phyloP scores from a whole-genome alignment of 768 basidiomycete species.

The Lactarius tabidus region DNA sequence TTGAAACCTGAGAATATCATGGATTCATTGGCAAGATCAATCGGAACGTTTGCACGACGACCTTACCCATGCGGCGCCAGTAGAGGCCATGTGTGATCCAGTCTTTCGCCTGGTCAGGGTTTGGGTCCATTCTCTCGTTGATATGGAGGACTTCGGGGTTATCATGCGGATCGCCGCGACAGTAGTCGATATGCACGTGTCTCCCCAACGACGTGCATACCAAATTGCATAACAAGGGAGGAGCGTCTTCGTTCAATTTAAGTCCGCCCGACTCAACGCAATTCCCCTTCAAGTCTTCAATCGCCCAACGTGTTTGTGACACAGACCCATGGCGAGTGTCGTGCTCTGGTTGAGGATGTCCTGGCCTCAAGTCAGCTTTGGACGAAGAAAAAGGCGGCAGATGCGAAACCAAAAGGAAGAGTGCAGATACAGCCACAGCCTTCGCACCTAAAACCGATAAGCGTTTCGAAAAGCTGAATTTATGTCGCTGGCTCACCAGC shows the following conservation, averaged over 20 bases:
- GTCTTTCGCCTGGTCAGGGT: slow-evolving; percentile 49
- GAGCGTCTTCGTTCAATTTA: slow-evolving; percentile 50
- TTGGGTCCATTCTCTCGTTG: slow-evolving; percentile 39
- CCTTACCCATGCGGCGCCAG: slow-evolving; percentile 55
- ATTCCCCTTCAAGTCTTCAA: slow-evolving; percentile 51
- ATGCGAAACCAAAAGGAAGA: slow-evolving; percentile 45
- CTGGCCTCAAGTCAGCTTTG: slow-evolving; percentile 32
- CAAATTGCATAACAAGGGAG: slow-evolving; percentile 62
- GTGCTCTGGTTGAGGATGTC: slow-evolving; percentile 56
- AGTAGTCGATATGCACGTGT: slow-evolving; percentile 55
- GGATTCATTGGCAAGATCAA: not conserved
- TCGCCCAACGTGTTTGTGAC: slow-evolving; percentile 55
- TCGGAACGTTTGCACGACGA: slow-evolving; percentile 13
- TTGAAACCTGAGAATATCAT: slow-evolving; percentile 44
- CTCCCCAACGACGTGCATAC: slow-evolving; percentile 54
- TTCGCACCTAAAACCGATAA: slow-evolving; percentile 41
- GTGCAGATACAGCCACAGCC: slow-evolving; percentile 58
- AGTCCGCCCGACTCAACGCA: slow-evolving; percentile 51
- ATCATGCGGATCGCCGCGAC: slow-evolving; percentile 43
- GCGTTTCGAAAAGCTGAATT: not conserved
- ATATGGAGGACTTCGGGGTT: slow-evolving; percentile 48
- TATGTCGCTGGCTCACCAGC: slow-evolving; percentile 33
- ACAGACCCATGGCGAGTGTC: slow-evolving; percentile 63
- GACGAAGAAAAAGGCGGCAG: not conserved
- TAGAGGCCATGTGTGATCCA: slow-evolving; percentile 50